Evolutionary conservation across 106 monocot genomes (phyloP).

Genomic region (Alisma plantagoaquatica): DNA sequence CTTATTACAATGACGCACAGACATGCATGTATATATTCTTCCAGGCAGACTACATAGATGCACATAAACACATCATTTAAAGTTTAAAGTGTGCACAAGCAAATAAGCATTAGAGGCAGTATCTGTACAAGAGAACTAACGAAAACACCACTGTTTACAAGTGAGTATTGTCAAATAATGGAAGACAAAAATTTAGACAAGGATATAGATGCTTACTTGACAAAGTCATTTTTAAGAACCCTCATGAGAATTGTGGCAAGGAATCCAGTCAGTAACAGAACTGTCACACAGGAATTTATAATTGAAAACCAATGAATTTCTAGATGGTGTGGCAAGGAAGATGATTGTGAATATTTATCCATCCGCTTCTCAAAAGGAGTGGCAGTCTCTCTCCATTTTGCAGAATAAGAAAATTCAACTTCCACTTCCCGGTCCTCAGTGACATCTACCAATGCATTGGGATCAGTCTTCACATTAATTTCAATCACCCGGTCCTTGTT

Average conservation of each 20-base stretch:
- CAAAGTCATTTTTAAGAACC: constrained; percentile 79
- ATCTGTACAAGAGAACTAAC: too few species aligned
- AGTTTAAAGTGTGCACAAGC: too few species aligned
- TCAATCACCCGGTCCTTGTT: constrained; percentile 74
- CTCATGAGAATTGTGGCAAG: constrained; percentile 82
- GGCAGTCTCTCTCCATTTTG: constrained; percentile 59
- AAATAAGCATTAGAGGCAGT: too few species aligned
- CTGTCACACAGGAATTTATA: constrained; percentile 78
- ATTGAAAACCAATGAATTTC: constrained; percentile 90
- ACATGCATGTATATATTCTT: too few species aligned
- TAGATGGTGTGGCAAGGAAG: constrained; percentile 54
- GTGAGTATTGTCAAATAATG: too few species aligned
- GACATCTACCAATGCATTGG: constrained; percentile 44
- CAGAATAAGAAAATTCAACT: constrained; percentile 59
- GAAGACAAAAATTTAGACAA: too few species aligned
- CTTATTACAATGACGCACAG: too few species aligned
- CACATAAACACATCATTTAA: too few species aligned
- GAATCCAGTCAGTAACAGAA: constrained; percentile 70
- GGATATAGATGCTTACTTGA: constrained; percentile 48
- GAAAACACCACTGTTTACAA: too few species aligned
- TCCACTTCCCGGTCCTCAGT: constrained; percentile 60
- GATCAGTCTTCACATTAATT: constrained; percentile 43
- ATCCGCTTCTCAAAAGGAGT: constrained; percentile 75
- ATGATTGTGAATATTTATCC: constrained; percentile 64
- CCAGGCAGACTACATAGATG: too few species aligned